phyloP scores from a whole-genome alignment of 177 flowering plant species.

The Vitis hybrid region DNA sequence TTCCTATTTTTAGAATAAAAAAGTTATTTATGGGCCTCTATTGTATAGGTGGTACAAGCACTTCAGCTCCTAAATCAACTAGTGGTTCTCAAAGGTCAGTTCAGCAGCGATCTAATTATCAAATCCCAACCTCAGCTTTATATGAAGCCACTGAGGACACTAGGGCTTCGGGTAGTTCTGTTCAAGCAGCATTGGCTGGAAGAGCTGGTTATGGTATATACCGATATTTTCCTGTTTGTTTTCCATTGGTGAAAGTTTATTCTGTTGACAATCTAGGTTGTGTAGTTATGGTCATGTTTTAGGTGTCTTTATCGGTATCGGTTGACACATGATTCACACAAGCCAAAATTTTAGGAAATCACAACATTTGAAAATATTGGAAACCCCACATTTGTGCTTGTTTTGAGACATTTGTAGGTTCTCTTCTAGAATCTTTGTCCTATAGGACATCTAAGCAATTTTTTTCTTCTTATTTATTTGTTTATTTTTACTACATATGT shows the following conservation, averaged over 20 bases:
- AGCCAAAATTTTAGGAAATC: no score
- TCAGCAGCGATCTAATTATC: conserved; percentile 63
- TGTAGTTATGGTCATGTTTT: background rate
- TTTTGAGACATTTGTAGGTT: no score
- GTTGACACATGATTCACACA: no score
- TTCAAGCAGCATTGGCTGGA: conserved; percentile 22
- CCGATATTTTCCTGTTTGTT: background rate
- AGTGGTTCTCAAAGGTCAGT: conserved; percentile 42
- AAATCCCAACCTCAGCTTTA: conserved; percentile 88
- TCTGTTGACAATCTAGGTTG: background rate
- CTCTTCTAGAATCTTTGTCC: no score
- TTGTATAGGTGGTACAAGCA: conserved; percentile 31
- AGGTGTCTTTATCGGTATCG: background rate
- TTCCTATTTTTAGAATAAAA: background rate
- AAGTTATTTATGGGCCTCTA: background rate
- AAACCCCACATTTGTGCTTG: no score
- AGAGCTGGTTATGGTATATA: conserved; percentile 16
- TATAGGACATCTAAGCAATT: no score
- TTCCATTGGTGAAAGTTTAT: background rate
- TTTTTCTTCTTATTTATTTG: no score
- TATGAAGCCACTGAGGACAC: conserved; percentile 57
- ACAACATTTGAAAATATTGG: no score
- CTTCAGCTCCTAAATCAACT: conserved; percentile 31
- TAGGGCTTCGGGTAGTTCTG: conserved; percentile 13
- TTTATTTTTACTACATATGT: no score